Evolutionary conservation across 1,284 basidiomycete species (phyloP), one percentile per base, ranked within the genome.

Genomic region (Golubevia pallescens): DNA sequence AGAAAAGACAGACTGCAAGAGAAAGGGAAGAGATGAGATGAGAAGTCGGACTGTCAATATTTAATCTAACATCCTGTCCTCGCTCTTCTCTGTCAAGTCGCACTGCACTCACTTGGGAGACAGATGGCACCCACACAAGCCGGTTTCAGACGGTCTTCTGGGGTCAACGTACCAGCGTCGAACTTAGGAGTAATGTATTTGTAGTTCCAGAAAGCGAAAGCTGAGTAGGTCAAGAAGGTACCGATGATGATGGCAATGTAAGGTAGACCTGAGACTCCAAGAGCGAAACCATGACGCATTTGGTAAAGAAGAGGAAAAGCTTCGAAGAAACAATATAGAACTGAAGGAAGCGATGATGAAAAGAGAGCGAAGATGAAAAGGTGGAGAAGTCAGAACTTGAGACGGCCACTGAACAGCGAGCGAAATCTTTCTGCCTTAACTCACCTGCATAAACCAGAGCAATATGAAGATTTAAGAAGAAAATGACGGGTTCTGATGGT

Each of bases 101-200:
- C 28, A 48, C 13, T 13, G 42, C 8, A 48, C 42, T 48, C 42
- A 48, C 42, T 16, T 16, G 78, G 78, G 24, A 76, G 65, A 19
- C 55, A 16, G 24, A 56, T 20, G 10, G 66, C 67, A 6, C 70
- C 72, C 14, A 78, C 10, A 34, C 75, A 71, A 24, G 67, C 74
- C 0, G 71, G 74, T 20, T 70, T 66, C 23, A 78, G 70, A 61
- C 78, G 76, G 28, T 77, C 70, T 53, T 78, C 74, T 10, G 76
- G 75, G 1, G 69, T 67, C 1, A 77, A 63, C 19, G 63, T 67
- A 28, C 76, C 76, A 13, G 8, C 16, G 42, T 48, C 42, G 42
- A 48, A 13, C 42, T 48, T 48, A 16, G 42, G 42, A 48, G 42
- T 48, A 16, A 48, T 48, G 42, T 48, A 48, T 16, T 48, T 48